phyloP scores from a whole-genome alignment of 257 asterid genomes.

The Agastache rugosa region DNA sequence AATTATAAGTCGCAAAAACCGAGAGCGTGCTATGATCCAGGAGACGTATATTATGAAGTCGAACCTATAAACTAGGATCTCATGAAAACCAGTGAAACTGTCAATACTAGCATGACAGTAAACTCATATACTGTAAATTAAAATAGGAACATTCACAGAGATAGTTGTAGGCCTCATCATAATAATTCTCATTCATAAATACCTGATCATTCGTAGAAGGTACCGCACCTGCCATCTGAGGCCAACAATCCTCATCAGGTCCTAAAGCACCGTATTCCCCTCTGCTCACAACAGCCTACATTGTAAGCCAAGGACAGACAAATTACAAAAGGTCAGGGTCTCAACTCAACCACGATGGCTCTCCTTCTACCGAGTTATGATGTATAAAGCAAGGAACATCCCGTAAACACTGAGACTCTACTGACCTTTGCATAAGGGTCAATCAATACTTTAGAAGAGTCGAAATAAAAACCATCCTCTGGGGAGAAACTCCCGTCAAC shows the following conservation, averaged over 20 bases:
- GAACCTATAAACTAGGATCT: conserved; percentile 10
- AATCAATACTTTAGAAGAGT: conserved; percentile 70
- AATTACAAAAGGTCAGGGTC: conserved; percentile 26
- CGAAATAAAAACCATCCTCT: conserved; percentile 80
- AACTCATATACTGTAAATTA: conserved; percentile 13
- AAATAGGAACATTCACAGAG: conserved; percentile 7
- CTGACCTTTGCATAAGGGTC: conserved; percentile 98
- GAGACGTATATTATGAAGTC: background rate
- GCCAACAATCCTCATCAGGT: conserved; percentile 76
- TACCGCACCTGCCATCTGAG: conserved; percentile 84
- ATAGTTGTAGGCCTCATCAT: background rate
- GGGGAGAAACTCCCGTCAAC: conserved; percentile 82
- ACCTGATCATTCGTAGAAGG: conserved; percentile 74
- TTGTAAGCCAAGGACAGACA: conserved; percentile 31
- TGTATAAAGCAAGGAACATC: background rate
- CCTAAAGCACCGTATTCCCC: conserved; percentile 48
- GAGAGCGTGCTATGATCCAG: background rate
- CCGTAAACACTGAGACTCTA: conserved; percentile 2
- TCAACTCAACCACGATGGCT: background rate
- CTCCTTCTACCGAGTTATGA: conserved; percentile 12
- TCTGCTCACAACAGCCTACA: conserved; percentile 80
- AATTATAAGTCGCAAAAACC: background rate
- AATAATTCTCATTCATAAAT: conserved; percentile 29
- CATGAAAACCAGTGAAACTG: conserved; percentile 3
- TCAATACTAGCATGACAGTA: conserved; percentile 22